phyloP scores from a whole-genome alignment of 495 filamentous ascomycete genomes.

The Tuber brumale region DNA sequence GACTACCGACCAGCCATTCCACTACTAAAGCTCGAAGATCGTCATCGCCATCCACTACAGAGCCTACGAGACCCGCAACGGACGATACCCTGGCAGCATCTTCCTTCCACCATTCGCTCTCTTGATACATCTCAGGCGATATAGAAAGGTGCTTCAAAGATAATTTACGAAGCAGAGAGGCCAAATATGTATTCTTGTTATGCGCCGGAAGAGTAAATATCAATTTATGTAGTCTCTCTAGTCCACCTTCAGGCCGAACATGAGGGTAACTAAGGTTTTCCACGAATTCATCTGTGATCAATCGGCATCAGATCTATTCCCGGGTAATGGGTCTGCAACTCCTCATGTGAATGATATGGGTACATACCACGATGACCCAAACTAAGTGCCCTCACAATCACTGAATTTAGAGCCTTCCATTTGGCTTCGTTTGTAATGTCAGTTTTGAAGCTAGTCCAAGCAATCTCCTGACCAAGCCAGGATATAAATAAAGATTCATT shows the following conservation, averaged over 20 bases:
- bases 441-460: conserved; percentile 13
- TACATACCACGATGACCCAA: conserved; percentile 67
- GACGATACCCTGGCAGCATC: conserved; percentile 46
- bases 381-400: conserved; percentile 60
- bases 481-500: conserved; percentile 56
- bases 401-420: conserved; percentile 53
- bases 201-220: conserved; percentile 29
- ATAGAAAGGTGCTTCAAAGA: conserved; percentile 46
- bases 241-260: conserved; percentile 18
- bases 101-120: conserved; percentile 43
- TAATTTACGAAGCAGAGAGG: conserved; percentile 33
- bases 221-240: conserved; percentile 37
- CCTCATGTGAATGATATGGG: background rate
- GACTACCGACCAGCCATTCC: conserved; percentile 62
- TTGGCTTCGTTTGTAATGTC: conserved; percentile 52
- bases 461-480: conserved; percentile 62
- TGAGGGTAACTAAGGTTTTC: conserved; percentile 42
- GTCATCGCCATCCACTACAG: conserved; percentile 43
- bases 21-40: conserved; percentile 51
- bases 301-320: conserved; percentile 37
- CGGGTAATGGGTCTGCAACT: background rate
- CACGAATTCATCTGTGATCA: conserved; percentile 51
- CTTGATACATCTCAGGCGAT: conserved; percentile 9
- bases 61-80: conserved; percentile 47
- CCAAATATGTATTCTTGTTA: conserved; percentile 34